Percentiles rank a stretch among this genome's conserved stretches.
phyloP scores from a whole-genome alignment of 306 rosid species.

The Pachyrhizus erosus region DNA sequence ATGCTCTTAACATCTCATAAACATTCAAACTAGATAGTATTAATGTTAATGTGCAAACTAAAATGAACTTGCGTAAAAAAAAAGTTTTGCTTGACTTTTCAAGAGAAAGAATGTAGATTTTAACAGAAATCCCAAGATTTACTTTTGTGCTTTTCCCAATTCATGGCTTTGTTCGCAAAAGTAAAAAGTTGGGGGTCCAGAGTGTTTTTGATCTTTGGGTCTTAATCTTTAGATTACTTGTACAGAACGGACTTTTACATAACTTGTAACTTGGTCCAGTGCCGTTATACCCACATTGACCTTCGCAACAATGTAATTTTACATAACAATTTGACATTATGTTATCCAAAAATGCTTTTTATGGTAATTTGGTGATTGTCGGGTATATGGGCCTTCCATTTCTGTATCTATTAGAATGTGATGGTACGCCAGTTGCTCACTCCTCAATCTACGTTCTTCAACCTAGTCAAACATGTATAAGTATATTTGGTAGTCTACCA shows the following conservation, averaged over 20 bases:
- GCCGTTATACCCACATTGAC: conserved; percentile 46
- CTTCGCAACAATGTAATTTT: background rate
- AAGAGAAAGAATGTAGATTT: background rate
- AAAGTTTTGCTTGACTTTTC: conserved; percentile 1
- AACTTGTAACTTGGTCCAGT: conserved; percentile 20
- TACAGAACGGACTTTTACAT: background rate
- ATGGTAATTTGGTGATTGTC: too few relatives aligned
- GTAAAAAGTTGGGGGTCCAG: conserved; percentile 47
- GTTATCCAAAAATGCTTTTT: too few relatives aligned
- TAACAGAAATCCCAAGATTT: background rate
- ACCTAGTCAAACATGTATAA: background rate
- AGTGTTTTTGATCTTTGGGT: background rate
- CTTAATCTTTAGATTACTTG: conserved; percentile 1
- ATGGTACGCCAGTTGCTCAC: too few relatives aligned
- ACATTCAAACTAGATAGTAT: too few relatives aligned
- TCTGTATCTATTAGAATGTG: too few relatives aligned
- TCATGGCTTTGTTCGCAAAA: conserved; percentile 36
- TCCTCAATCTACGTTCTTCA: too few relatives aligned
- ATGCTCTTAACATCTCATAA: too few relatives aligned
- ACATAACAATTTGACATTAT: background rate
- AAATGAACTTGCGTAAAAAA: too few relatives aligned
- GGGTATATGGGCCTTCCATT: too few relatives aligned
- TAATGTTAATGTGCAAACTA: too few relatives aligned
- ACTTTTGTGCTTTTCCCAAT: background rate
- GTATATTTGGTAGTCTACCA: conserved; percentile 36